These are phyloP conservation scores for Cladochytrium replicatum DNA, from an alignment of 192 early-diverging fungal genomes.

Conservation along the genomic window DNA sequence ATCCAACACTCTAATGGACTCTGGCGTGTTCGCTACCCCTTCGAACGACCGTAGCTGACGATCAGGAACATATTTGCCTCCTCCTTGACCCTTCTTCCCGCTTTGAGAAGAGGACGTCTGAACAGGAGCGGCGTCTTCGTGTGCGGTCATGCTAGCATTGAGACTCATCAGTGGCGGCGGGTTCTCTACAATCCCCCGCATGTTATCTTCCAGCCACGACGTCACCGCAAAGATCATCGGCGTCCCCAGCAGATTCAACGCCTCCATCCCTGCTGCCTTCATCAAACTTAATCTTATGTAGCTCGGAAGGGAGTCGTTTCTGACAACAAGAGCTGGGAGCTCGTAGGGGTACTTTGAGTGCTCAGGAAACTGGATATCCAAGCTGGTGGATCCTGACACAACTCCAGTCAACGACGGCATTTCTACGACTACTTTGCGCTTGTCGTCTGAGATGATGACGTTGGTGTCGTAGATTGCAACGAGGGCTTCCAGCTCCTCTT, in stretches of 20 bases:
- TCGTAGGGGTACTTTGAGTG: conserved; percentile 54
- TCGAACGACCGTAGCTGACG: neutral
- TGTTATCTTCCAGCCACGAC: conserved; percentile 26
- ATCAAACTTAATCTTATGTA: conserved; percentile 42
- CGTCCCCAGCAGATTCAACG: conserved; percentile 13
- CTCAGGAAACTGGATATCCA: conserved; percentile 56
- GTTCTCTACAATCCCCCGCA: conserved; percentile 9
- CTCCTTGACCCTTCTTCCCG: no score
- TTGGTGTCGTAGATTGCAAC: conserved; percentile 57
- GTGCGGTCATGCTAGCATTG: neutral
- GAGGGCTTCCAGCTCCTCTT: conserved; percentile 55
- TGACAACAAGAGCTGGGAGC: conserved; percentile 53
- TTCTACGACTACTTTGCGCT: conserved; percentile 1
- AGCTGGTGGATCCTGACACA: neutral
- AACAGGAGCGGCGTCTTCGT: neutral
- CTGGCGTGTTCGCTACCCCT: neutral
- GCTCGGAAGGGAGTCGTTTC: conserved; percentile 53
- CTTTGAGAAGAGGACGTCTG: no score
- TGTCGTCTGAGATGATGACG: conserved; percentile 24
- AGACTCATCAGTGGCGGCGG: conserved; percentile 11
- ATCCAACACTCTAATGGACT: neutral
- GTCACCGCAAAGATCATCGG: conserved; percentile 37
- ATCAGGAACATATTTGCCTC: neutral
- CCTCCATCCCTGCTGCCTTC: conserved; percentile 15
- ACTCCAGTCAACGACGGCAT: neutral